Base-by-base conservation (phyloP, 2,329 filamentous ascomycete genomes). In the Xylariaceae sp. region DNA sequence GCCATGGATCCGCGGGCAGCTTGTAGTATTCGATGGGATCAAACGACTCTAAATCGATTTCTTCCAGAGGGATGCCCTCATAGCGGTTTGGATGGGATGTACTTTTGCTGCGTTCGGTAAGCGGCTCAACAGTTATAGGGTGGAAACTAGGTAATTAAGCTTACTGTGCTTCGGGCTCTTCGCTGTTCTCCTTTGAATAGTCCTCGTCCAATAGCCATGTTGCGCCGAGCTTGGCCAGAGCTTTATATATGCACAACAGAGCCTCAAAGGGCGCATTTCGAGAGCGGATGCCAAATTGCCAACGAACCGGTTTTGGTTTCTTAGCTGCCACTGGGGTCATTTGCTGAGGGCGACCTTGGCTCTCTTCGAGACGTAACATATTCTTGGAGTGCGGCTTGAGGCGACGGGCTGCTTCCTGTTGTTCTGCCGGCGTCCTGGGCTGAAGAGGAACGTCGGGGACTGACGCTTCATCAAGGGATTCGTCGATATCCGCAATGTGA, bases 261-360 rank as follows among this genome's bases (percentile, higher is more conserved):
- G 94, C 94, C 70, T 99, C 94, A 65, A 91, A 90, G 0, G 94
- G 94, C 53, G 90, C 88, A 67, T 97, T 99, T 47, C 94, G 85
- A 45, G 90, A 96, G 39, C 94, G 84, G 58, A 99, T 99, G 54
- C 94, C 94, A 68, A 99, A 99, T 70, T 99, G 94, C 94, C 94
- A 99, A 62, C 92, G 89, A 12, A 91, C 89, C 1, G 88, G 88
- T 67, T 89, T 91, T 4, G 79, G 73, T 70, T 89, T 91, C 74
- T 88, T 90, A 3, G 76, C 70, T 2, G 84, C 82, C 47, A 85
- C 80, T 0, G 82, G 83, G 2, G 83, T 86, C 74, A 86, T 78
- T 26, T 79, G 77, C 54, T 84, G 80, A 3, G 83, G 83, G 39
- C 81, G 77, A 60, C 73, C 81, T 67, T 67, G 80, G 54, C 71